A percentile compares a stretch with the other conserved stretches of the same genome.
Evolutionary conservation across 352 stramenopile species (phyloP).

Genomic region (Pythium graminicola): DNA sequence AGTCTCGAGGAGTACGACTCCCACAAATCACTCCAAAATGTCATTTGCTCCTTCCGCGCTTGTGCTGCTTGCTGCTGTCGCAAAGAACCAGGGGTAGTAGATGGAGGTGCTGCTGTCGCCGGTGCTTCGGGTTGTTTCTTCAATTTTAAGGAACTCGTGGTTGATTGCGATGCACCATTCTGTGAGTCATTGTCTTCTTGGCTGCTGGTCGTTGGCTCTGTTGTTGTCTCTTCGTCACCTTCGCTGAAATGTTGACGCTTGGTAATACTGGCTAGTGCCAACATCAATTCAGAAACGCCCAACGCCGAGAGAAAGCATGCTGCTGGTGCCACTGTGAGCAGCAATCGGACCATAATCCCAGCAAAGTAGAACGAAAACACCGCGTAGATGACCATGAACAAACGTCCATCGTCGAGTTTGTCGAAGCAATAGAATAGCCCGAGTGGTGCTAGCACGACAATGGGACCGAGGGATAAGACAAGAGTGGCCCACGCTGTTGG

Average conservation of each 20-base stretch:
- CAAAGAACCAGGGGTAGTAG: not conserved
- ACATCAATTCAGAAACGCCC: conserved; percentile 64
- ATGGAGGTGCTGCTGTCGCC: not conserved
- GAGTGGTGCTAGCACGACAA: conserved; percentile 90
- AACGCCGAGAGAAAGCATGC: conserved; percentile 86
- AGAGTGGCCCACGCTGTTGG: conserved; percentile 82
- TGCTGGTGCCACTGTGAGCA: conserved; percentile 87
- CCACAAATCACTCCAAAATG: conserved; percentile 16
- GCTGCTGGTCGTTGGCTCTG: not conserved
- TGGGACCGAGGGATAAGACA: conserved; percentile 22
- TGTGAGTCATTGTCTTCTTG: not conserved
- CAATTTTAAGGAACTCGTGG: conserved; percentile 3
- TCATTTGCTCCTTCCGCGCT: not conserved
- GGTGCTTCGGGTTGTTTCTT: not conserved
- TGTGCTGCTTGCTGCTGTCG: not conserved
- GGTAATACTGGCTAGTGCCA: conserved; percentile 61
- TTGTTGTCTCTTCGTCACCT: too few species aligned
- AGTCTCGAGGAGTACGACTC: conserved; percentile 1
- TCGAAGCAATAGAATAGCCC: conserved; percentile 86
- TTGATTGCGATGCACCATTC: not conserved
- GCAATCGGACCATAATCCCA: conserved; percentile 89
- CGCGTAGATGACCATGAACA: conserved; percentile 93
- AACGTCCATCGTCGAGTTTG: conserved; percentile 45
- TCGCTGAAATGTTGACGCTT: too few species aligned
- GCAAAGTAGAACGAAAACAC: conserved; percentile 91